Conservation (phyloP, 371 early-diverging fungal species). For the Mucor irregularis region DNA sequence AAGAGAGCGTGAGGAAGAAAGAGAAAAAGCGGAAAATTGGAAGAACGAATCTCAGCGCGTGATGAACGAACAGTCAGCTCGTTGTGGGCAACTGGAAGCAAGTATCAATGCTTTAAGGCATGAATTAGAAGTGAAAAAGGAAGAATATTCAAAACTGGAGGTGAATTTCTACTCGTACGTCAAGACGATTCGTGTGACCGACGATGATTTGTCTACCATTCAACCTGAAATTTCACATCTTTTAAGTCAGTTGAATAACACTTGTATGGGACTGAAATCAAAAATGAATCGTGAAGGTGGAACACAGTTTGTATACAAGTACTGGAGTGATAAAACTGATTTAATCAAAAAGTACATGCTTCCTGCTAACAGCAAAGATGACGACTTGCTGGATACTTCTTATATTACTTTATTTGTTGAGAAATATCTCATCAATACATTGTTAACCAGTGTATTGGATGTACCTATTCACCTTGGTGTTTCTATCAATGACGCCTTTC, state of each 20-base stretch:
- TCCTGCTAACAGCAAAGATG: neutral
- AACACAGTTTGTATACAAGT: slow-evolving; percentile 25
- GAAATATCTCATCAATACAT: slow-evolving; percentile 32
- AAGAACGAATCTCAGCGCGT: slow-evolving; percentile 14
- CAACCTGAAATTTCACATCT: slow-evolving; percentile 45
- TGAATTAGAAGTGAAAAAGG: slow-evolving; percentile 38
- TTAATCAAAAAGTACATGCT: slow-evolving; percentile 18
- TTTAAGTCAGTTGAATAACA: slow-evolving; percentile 39
- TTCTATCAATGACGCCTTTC: slow-evolving; percentile 38
- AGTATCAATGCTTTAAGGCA: slow-evolving; percentile 13
- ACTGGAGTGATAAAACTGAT: slow-evolving; percentile 11
- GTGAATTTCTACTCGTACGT: slow-evolving; percentile 45
- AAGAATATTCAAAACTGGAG: slow-evolving; percentile 40
- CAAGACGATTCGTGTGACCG: slow-evolving; percentile 45
- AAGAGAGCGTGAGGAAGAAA: slow-evolving; percentile 27
- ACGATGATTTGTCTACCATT: slow-evolving; percentile 52
- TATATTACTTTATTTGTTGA: slow-evolving; percentile 45
- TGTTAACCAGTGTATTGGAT: slow-evolving; percentile 28
- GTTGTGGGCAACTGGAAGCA: slow-evolving; percentile 23
- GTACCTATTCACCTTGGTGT: slow-evolving; percentile 47
- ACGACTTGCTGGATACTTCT: slow-evolving; percentile 30
- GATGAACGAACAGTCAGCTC: slow-evolving; percentile 23
- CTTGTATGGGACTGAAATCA: slow-evolving; percentile 42
- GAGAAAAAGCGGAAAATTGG: slow-evolving; percentile 9
- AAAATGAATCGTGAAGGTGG: slow-evolving; percentile 38